Percentiles rank a stretch among this genome's conserved stretches.
Conservation (phyloP, 495 filamentous ascomycete genomes). For the Annulohypoxylon moriforme region DNA sequence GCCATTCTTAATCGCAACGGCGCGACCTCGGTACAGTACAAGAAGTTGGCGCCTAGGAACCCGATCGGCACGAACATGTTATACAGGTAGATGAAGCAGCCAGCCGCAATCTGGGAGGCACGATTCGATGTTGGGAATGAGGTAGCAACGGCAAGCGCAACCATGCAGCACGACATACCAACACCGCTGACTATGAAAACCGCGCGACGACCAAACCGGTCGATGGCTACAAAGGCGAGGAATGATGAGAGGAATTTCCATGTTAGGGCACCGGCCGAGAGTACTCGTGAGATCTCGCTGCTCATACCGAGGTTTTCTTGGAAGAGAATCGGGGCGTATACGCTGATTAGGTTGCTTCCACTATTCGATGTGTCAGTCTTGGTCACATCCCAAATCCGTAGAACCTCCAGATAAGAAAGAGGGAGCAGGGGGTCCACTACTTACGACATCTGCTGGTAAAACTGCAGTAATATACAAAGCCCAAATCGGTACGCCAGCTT, state of each 20-base stretch:
- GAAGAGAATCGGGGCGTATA: conserved; percentile 70
- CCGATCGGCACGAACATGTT: conserved; percentile 70
- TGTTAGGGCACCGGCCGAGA: conserved; percentile 58
- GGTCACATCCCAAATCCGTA: neutral
- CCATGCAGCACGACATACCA: conserved; percentile 56
- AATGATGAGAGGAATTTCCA: conserved; percentile 65
- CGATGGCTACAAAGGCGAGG: conserved; percentile 64
- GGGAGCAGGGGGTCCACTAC: neutral
- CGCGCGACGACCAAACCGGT: conserved; percentile 64
- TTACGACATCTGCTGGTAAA: conserved; percentile 61
- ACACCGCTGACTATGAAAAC: conserved; percentile 65
- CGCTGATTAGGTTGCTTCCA: conserved; percentile 70
- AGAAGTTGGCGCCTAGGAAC: conserved; percentile 68
- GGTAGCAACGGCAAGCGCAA: conserved; percentile 58
- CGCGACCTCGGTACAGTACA: conserved; percentile 68
- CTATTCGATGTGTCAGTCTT: conserved; percentile 30
- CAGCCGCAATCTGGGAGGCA: conserved; percentile 52
- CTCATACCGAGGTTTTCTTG: conserved; percentile 66
- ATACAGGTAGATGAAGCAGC: conserved; percentile 69
- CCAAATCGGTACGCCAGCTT: conserved; percentile 45
- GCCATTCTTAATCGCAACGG: conserved; percentile 65
- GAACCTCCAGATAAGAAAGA: neutral
- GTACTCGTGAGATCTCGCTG: conserved; percentile 49
- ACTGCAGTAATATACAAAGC: conserved; percentile 55
- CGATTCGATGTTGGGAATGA: conserved; percentile 51